Evolutionary conservation across 345 rosid genomes (phyloP).

Genomic region (Gossypium thurberi): DNA sequence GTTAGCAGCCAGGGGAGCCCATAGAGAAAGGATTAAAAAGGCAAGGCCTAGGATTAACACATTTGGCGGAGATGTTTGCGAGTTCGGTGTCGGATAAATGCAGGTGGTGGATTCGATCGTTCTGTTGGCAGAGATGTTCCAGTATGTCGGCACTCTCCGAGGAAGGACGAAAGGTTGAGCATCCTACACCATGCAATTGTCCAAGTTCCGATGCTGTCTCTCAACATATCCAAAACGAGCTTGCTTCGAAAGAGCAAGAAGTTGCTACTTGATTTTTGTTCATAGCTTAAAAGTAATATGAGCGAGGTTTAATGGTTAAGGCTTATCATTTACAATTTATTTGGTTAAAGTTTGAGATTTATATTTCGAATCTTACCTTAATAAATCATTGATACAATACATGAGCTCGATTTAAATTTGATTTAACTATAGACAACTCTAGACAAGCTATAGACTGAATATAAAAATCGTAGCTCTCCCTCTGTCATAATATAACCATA

Average conservation of each 20-base stretch:
- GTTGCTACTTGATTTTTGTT: constrained; percentile 53
- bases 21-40: constrained; percentile 63
- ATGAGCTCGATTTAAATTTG: too few species aligned
- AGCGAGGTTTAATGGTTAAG: too few species aligned
- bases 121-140: constrained; percentile 94
- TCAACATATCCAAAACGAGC: constrained; percentile 86
- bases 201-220: constrained; percentile 79
- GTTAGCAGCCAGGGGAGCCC: constrained; percentile 92
- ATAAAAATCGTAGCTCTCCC: too few species aligned
- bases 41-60: not conserved
- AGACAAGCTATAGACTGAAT: too few species aligned
- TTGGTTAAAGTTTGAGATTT: too few species aligned
- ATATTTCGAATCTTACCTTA: too few species aligned
- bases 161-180: constrained; percentile 98
- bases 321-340: too few species aligned
- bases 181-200: constrained; percentile 83
- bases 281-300: too few species aligned
- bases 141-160: constrained; percentile 77
- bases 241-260: constrained; percentile 68
- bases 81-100: not conserved
- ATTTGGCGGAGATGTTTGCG: too few species aligned
- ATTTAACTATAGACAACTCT: fast-evolving
- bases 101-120: constrained; percentile 84
- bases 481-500: too few species aligned
- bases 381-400: too few species aligned